Conservation (phyloP, 2,329 filamentous ascomycete species). For the Talaromyces marneffei region DNA sequence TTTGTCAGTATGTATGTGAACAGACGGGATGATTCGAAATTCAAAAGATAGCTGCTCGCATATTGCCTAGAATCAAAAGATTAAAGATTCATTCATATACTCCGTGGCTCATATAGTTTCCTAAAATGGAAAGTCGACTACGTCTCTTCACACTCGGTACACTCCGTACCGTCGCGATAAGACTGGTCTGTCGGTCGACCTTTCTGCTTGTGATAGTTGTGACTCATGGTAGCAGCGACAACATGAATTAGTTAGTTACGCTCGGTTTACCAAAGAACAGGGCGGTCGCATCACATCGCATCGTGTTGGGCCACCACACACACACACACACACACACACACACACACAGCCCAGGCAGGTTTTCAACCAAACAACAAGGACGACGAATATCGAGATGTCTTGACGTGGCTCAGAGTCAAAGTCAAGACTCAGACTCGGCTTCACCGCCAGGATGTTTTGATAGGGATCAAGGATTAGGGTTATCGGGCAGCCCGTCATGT, state of each 20-base stretch:
- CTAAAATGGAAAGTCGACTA: not conserved
- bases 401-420: not conserved
- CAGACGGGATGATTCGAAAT: not conserved
- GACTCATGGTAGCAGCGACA: not conserved
- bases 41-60: no score
- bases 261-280: not conserved
- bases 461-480: not conserved
- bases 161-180: not conserved
- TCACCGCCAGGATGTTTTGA: not conserved
- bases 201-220: not conserved
- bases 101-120: not conserved
- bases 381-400: not conserved
- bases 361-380: not conserved
- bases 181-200: not conserved
- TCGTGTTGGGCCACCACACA: not conserved
- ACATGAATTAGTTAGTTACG: not conserved
- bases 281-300: not conserved
- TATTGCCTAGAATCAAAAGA: not conserved
- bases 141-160: not conserved
- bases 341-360: not conserved
- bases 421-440: not conserved
- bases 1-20: not conserved
- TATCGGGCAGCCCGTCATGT: not conserved
- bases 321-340: no score
- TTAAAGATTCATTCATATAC: not conserved